Evolutionary conservation across 306 rosid species (phyloP).

Genomic region (Citrullus amarus): DNA sequence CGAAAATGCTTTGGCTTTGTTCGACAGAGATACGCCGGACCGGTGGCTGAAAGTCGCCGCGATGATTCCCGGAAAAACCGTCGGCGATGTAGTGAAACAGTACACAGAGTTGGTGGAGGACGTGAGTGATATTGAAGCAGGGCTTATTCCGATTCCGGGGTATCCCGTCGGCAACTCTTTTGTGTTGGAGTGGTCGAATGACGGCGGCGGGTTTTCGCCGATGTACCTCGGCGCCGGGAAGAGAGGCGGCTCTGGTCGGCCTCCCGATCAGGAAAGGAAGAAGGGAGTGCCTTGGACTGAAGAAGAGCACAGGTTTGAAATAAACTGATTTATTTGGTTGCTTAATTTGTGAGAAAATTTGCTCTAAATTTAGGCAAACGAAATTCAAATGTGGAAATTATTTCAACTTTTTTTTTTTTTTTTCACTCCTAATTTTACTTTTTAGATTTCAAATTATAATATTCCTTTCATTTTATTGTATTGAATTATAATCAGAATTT

Average conservation of each 20-base stretch:
- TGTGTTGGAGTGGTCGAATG: constrained; percentile 4
- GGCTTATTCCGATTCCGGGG: not conserved
- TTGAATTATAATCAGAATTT: not conserved
- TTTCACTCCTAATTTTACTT: too few relatives aligned
- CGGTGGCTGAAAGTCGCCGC: constrained; percentile 12
- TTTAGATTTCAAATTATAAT: too few relatives aligned
- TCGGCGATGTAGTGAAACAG: constrained; percentile 10
- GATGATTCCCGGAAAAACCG: constrained; percentile 10
- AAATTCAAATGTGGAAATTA: not conserved
- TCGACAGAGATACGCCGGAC: constrained; percentile 10
- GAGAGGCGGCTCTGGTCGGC: not conserved
- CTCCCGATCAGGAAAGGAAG: constrained; percentile 11
- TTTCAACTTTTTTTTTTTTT: not conserved
- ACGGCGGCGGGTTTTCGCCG: not conserved
- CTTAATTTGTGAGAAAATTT: not conserved
- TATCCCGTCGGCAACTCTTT: not conserved
- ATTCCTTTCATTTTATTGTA: not conserved
- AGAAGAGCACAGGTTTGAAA: constrained; percentile 8
- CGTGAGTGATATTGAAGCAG: constrained; percentile 13
- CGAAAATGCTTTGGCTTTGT: constrained; percentile 12
- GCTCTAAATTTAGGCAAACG: not conserved
- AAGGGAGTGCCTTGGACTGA: constrained; percentile 15
- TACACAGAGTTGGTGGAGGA: constrained; percentile 13
- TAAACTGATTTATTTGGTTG: not conserved
- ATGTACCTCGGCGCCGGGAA: not conserved